Conservation (phyloP, 768 basidiomycete genomes). For the Boletellus sp. region DNA sequence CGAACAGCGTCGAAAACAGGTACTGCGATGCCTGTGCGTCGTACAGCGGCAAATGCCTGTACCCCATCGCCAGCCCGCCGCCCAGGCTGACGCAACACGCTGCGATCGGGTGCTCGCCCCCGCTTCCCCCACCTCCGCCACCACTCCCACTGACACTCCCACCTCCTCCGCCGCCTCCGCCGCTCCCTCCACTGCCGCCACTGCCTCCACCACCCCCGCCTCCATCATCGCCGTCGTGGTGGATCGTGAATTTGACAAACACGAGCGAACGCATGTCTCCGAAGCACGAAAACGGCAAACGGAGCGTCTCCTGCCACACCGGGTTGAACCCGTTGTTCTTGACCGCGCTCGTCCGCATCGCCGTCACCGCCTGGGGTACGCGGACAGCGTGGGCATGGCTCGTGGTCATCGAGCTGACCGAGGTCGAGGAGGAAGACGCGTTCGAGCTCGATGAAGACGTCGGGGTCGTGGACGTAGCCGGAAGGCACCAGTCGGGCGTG, state of each 20-base stretch:
- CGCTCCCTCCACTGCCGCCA: too few species aligned
- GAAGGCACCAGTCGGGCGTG: conserved; percentile 64
- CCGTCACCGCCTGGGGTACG: conserved; percentile 40
- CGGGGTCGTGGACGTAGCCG: conserved; percentile 17
- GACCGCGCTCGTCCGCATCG: conserved; percentile 57
- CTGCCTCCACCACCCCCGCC: conserved; percentile 30
- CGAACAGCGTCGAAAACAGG: conserved; percentile 92
- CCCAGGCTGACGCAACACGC: conserved; percentile 69
- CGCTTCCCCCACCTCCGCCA: too few species aligned
- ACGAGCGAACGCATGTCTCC: conserved; percentile 78
- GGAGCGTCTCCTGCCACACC: conserved; percentile 67
- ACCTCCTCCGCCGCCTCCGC: too few species aligned
- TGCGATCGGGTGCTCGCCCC: conserved; percentile 48
- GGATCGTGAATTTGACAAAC: conserved; percentile 77
- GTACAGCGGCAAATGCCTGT: conserved; percentile 85
- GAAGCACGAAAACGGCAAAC: conserved; percentile 71
- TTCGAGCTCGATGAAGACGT: conserved; percentile 3
- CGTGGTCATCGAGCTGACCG: conserved; percentile 13
- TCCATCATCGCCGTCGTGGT: conserved; percentile 59
- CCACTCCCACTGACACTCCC: too few species aligned
- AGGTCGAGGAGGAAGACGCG: conserved; percentile 3
- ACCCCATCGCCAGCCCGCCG: conserved; percentile 49
- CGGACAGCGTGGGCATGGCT: conserved; percentile 24
- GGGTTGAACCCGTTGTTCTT: conserved; percentile 94
- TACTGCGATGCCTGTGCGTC: conserved; percentile 85